Evolutionary conservation across 441 rosid genomes (phyloP).

Genomic region (Gossypium trilobum): DNA sequence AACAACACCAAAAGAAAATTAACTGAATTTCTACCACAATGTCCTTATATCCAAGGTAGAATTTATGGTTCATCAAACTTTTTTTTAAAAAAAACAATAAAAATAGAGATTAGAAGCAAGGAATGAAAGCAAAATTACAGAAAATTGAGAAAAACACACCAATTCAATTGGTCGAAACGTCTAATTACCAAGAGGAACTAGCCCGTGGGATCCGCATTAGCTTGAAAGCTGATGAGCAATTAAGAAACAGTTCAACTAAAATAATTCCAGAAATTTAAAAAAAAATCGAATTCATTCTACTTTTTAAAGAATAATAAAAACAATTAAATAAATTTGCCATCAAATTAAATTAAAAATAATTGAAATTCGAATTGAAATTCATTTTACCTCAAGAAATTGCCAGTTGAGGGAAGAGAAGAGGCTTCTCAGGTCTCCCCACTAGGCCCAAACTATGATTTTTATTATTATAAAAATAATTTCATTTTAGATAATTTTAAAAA

Average conservation of each 20-base stretch:
- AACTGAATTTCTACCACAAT: not conserved
- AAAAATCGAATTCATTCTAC: not conserved
- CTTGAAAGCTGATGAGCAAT: constrained; percentile 21
- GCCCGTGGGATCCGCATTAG: constrained; percentile 25
- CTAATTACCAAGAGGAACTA: constrained; percentile 4
- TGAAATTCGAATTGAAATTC: not conserved
- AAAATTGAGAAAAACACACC: constrained; percentile 23
- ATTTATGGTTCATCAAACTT: not conserved
- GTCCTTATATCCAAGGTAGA: constrained; percentile 1
- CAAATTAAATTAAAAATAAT: not conserved
- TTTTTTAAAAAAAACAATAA: not conserved
- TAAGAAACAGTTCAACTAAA: not conserved
- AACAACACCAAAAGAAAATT: constrained; percentile 8
- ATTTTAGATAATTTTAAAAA: not conserved
- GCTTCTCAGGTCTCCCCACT: constrained; percentile 13
- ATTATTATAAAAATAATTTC: not conserved
- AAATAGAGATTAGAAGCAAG: not conserved
- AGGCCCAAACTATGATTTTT: not conserved
- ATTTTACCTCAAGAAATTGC: constrained; percentile 13
- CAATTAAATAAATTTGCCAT: not conserved
- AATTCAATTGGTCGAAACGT: constrained; percentile 13
- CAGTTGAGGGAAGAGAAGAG: constrained; percentile 12
- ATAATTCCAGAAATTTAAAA: not conserved
- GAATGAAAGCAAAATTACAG: constrained; percentile 8
- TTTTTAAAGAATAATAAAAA: not conserved